These are phyloP conservation scores for Fraxinus latifolia DNA, from an alignment of 305 asterid species.

Conservation along the genomic window DNA sequence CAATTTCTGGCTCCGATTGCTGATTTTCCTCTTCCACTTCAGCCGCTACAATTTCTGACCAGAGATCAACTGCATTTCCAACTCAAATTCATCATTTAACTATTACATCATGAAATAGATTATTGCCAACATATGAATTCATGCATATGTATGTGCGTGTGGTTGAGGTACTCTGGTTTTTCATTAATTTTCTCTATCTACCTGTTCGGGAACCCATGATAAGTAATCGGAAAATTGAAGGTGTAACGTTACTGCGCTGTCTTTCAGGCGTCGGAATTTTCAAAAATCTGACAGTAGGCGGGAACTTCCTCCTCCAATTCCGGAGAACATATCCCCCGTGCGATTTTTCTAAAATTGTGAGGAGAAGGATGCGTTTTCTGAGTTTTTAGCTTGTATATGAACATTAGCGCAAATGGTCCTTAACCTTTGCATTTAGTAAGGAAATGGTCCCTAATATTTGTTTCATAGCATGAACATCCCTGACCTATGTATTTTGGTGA, in stretches of 20 bases:
- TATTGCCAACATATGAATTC: background rate
- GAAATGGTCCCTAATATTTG: background rate
- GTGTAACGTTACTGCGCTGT: background rate
- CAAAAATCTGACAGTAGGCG: background rate
- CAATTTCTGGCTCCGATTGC: slow-evolving; percentile 39
- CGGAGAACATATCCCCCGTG: background rate
- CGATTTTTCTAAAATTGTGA: background rate
- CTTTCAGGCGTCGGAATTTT: background rate
- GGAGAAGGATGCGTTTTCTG: background rate
- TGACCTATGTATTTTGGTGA: background rate
- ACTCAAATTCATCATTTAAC: background rate
- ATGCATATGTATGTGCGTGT: background rate
- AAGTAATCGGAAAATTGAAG: background rate
- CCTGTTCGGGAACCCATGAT: slow-evolving; percentile 10
- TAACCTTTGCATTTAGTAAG: background rate
- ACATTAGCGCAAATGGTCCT: background rate
- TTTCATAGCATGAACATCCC: background rate
- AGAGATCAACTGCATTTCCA: slow-evolving; percentile 46
- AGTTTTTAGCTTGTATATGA: background rate
- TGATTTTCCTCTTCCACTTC: slow-evolving; percentile 32
- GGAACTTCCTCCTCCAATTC: background rate
- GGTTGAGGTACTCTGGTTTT: background rate
- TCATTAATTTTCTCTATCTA: background rate
- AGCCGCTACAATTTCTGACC: slow-evolving; percentile 49
- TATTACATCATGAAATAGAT: background rate